Percentiles rank a stretch among this genome's conserved stretches.
Conservation (phyloP, 1,139 yeast species). For the Lodderomyces orthopsilosis region DNA sequence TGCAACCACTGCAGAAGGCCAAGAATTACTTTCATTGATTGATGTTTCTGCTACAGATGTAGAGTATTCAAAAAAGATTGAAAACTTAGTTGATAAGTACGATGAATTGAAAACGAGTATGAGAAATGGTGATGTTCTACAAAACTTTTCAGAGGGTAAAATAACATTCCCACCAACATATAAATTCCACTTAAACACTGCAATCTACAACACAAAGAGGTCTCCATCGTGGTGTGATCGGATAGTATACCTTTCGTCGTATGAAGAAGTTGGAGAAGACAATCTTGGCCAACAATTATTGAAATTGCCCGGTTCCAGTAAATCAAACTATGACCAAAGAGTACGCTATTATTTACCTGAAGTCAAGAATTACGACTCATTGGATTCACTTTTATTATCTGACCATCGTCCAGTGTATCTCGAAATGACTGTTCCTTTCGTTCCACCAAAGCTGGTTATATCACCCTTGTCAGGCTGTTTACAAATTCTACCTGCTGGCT, state of each 20-base stretch:
- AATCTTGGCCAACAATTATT: conserved; percentile 2
- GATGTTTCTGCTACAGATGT: conserved; percentile 21
- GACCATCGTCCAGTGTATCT: conserved; percentile 49
- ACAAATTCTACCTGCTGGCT: conserved; percentile 24
- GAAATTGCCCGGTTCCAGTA: conserved; percentile 1
- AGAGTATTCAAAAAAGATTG: conserved; percentile 18
- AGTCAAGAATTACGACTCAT: conserved; percentile 39
- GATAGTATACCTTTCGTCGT: conserved; percentile 55
- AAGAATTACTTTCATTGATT: conserved; percentile 22
- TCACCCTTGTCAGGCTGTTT: conserved; percentile 40
- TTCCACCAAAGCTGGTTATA: conserved; percentile 39
- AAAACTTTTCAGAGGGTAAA: conserved; percentile 62
- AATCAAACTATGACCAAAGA: conserved; percentile 4
- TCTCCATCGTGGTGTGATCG: conserved; percentile 92
- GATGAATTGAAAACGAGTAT: conserved; percentile 62
- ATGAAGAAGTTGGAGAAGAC: conserved; percentile 21
- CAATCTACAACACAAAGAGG: conserved; percentile 55
- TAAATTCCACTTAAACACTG: conserved; percentile 55
- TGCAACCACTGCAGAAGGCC: conserved; percentile 15
- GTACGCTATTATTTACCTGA: conserved; percentile 19
- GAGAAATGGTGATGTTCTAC: conserved; percentile 44
- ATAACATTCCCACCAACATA: conserved; percentile 73
- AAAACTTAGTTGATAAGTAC: conserved; percentile 21
- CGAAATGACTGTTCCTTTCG: conserved; percentile 39
- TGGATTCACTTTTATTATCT: conserved; percentile 31